phyloP scores from a whole-genome alignment of 345 rosid genomes.

The Boechera stricta region DNA sequence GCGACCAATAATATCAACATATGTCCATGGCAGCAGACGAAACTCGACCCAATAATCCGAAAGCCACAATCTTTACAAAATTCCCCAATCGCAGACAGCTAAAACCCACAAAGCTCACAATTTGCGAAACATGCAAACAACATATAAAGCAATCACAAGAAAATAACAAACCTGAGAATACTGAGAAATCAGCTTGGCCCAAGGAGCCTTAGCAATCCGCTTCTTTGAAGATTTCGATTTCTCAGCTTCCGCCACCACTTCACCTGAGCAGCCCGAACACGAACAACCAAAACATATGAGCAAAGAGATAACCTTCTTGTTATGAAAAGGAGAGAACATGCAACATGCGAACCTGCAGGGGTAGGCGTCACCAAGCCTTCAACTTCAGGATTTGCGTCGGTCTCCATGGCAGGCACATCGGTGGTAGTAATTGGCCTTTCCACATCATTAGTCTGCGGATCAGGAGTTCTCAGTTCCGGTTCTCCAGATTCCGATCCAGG shows the following conservation, averaged over 20 bases:
- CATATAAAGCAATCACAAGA: neutral
- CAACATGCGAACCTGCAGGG: slow-evolving; percentile 59
- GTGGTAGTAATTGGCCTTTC: slow-evolving; percentile 41
- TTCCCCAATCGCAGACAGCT: neutral
- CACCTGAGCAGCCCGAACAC: slow-evolving; percentile 42
- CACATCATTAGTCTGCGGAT: slow-evolving; percentile 51
- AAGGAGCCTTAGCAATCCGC: slow-evolving; percentile 56
- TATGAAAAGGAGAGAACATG: slow-evolving; percentile 31
- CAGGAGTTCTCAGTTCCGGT: slow-evolving; percentile 61
- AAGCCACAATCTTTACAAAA: neutral
- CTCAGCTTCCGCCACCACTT: slow-evolving; percentile 28
- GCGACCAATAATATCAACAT: neutral
- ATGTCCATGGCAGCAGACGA: neutral
- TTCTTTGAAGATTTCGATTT: slow-evolving; percentile 40
- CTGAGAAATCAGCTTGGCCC: slow-evolving; percentile 96
- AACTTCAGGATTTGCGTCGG: slow-evolving; percentile 48
- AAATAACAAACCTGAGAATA: slow-evolving; percentile 64
- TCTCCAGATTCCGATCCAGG: slow-evolving; percentile 58
- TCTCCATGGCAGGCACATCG: slow-evolving; percentile 44
- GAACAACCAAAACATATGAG: slow-evolving; percentile 28
- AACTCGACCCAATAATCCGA: neutral
- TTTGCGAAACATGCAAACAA: slow-evolving; percentile 5
- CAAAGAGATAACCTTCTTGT: neutral
- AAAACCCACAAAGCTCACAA: neutral
- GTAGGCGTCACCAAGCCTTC: slow-evolving; percentile 54